Conservation (phyloP, 805 yeast genomes). For the Kuraishia ogatae region DNA sequence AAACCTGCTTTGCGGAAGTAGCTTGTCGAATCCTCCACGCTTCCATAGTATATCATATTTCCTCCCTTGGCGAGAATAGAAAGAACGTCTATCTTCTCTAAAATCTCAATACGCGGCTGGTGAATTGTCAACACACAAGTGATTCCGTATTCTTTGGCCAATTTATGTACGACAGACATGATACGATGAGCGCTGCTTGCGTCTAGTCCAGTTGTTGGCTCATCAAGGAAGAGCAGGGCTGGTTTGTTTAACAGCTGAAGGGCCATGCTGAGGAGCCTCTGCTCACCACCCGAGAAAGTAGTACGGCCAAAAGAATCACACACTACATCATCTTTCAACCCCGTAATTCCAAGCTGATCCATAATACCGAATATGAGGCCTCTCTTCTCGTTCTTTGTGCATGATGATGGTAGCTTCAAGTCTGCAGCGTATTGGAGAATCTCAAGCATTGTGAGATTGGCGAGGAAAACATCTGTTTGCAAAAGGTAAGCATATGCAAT, state of each 20-base stretch:
- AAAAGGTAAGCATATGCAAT: slow-evolving; percentile 44
- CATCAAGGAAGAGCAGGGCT: slow-evolving; percentile 60
- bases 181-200: slow-evolving; percentile 57
- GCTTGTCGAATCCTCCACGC: slow-evolving; percentile 3
- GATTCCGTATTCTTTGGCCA: slow-evolving; percentile 45
- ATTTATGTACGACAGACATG: slow-evolving; percentile 42
- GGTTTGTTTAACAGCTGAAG: slow-evolving; percentile 64
- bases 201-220: slow-evolving; percentile 77
- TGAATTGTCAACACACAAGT: slow-evolving; percentile 63
- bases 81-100: slow-evolving; percentile 49
- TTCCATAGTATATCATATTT: slow-evolving; percentile 11
- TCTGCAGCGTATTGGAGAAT: slow-evolving; percentile 57
- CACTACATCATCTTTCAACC: slow-evolving; percentile 41
- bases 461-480: slow-evolving; percentile 57
- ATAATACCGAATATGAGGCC: slow-evolving; percentile 44
- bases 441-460: slow-evolving; percentile 60
- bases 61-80: slow-evolving; percentile 60
- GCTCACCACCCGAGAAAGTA: slow-evolving; percentile 71
- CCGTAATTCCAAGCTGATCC: slow-evolving; percentile 46
- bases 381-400: slow-evolving; percentile 30
- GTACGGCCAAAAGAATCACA: slow-evolving; percentile 34
- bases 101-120: slow-evolving; percentile 68
- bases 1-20: slow-evolving; percentile 8
- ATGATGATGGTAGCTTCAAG: slow-evolving; percentile 38
- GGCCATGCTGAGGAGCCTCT: slow-evolving; percentile 59